Evolutionary conservation across 805 yeast genomes (phyloP), one percentile per base, ranked within the genome.

Genomic region (Saturnispora dispora): DNA sequence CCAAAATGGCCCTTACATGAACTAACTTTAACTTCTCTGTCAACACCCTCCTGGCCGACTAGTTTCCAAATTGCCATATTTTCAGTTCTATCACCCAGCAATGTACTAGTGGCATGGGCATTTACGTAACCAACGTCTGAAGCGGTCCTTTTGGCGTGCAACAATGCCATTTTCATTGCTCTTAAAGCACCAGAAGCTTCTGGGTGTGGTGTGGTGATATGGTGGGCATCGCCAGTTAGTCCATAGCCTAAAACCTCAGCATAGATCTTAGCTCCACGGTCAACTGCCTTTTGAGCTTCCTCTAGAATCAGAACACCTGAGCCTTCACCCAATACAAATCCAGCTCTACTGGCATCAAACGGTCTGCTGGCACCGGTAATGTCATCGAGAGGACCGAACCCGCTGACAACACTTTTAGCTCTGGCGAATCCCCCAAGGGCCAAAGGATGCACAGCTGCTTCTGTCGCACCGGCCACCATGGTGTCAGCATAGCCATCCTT

Each of bases 91-190:
- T 93, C 99, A 5, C 99, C 99, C 3, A 90, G 68, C 6, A 72
- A 70, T 0, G 99, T 93, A 0, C 96, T 87, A 0, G 99, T 93
- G 0, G 99, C 99, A 66, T 93, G 99, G 2, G 99, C 97, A 67
- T 95, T 93, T 46, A 93, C 74, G 61, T 89, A 93, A 45, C 77
- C 88, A 18, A 91, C 72, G 1, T 77, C 71, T 3, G 60, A 44
- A 0, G 81, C 74, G 1, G 63, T 62, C 2, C 83, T 52, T 0
- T 72, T 72, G 0, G 83, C 82, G 17, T 72, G 68, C 25, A 69
- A 63, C 25, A 90, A 55, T 0, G 98, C 96, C 75, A 78, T 76
- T 46, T 73, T 67, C 95, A 93, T 93, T 2, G 97, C 83, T 55
- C 85, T 71, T 54, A 64, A 72, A 0, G 97, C 98, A 11, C 98